These are phyloP conservation scores for Pseudopithomyces maydicus DNA, from an alignment of 2,329 filamentous ascomycete genomes.

Conservation along the genomic window DNA sequence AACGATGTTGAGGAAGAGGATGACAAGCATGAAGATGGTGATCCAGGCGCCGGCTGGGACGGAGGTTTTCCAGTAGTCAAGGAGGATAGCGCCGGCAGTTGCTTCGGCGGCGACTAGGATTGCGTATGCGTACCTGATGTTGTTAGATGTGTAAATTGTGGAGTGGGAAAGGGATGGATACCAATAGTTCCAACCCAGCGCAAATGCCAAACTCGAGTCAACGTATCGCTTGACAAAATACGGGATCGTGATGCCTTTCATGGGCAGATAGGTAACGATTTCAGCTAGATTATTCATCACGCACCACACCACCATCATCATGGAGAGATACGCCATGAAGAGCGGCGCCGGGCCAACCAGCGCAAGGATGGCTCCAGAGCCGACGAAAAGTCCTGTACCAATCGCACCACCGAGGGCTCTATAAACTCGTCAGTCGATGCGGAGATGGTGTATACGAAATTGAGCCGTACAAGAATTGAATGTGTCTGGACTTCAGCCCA, in stretches of 20 bases:
- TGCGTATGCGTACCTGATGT: constrained; percentile 38
- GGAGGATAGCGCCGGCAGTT: constrained; percentile 37
- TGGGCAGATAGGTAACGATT: constrained; percentile 48
- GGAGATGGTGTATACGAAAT: neutral
- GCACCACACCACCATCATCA: constrained; percentile 46
- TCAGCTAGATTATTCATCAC: constrained; percentile 50
- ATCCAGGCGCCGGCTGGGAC: constrained; percentile 43
- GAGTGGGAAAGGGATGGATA: constrained; percentile 1
- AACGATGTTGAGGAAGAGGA: constrained; percentile 42
- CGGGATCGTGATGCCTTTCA: constrained; percentile 45
- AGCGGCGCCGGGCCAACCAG: constrained; percentile 40
- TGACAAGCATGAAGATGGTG: constrained; percentile 41
- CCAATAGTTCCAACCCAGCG: constrained; percentile 40
- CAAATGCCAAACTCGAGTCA: constrained; percentile 51
- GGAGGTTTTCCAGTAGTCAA: constrained; percentile 42
- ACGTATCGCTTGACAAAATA: constrained; percentile 51
- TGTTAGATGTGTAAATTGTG: neutral
- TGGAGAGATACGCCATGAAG: constrained; percentile 45
- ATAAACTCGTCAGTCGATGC: constrained; percentile 44
- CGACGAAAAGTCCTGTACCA: constrained; percentile 44
- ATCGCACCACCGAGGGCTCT: constrained; percentile 66
- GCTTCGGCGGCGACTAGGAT: constrained; percentile 44
- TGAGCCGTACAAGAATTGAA: constrained; percentile 40
- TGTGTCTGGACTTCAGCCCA: constrained; percentile 45
- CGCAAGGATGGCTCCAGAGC: constrained; percentile 38